Conservation (phyloP, 768 basidiomycete species). For the Agrocybe chaxingu region DNA sequence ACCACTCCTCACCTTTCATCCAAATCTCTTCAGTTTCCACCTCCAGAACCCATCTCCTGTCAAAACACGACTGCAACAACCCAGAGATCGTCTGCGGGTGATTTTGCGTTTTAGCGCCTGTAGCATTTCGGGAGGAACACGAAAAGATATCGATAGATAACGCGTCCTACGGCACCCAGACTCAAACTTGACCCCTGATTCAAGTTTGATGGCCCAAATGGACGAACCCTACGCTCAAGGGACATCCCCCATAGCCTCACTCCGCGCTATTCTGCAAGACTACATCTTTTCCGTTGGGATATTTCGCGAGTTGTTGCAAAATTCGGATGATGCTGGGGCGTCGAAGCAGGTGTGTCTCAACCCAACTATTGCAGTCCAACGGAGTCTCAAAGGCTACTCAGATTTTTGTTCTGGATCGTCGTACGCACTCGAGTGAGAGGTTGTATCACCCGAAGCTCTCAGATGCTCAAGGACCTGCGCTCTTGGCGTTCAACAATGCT, state of each 20-base stretch:
- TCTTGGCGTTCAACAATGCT: slow-evolving; percentile 46
- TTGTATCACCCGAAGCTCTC: slow-evolving; percentile 26
- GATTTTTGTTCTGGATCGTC: slow-evolving; percentile 40
- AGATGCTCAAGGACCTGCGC: slow-evolving; percentile 38
- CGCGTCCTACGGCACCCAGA: too few species aligned
- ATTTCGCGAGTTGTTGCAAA: slow-evolving; percentile 44
- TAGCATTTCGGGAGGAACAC: too few species aligned
- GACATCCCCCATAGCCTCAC: slow-evolving; percentile 16
- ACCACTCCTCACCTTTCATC: too few species aligned
- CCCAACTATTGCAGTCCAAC: background rate
- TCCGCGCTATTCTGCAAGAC: slow-evolving; percentile 32
- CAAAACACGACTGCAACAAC: too few species aligned
- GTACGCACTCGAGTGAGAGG: slow-evolving; percentile 21
- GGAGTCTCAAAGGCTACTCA: slow-evolving; percentile 12
- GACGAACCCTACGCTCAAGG: slow-evolving; percentile 27
- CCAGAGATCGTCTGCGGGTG: too few species aligned
- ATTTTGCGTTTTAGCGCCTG: too few species aligned
- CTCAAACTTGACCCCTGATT: background rate
- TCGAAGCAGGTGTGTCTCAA: slow-evolving; percentile 32
- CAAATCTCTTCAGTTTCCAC: too few species aligned
- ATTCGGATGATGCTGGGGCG: slow-evolving; percentile 50
- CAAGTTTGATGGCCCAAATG: slow-evolving; percentile 8
- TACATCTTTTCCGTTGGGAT: slow-evolving; percentile 46
- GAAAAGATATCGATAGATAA: too few species aligned
- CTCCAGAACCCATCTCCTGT: too few species aligned